A percentile compares a stretch with the other conserved stretches of the same genome.
These are phyloP conservation scores for Vanderwaltozyma yarrowii DNA, from an alignment of 805 yeast genomes.

Conservation along the genomic window DNA sequence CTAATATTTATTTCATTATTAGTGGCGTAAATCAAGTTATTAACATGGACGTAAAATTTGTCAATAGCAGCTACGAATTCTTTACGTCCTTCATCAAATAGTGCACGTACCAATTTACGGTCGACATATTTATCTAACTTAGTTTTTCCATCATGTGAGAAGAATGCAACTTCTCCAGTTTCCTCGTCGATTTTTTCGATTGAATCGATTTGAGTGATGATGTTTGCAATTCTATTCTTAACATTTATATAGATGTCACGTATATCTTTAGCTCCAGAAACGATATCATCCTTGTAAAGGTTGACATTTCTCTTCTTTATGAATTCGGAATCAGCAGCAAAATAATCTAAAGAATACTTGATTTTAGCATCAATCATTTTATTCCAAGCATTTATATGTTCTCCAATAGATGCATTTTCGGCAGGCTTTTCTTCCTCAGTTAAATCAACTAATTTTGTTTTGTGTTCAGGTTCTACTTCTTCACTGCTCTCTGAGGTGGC, in stretches of 20 bases:
- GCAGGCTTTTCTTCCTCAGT: not conserved
- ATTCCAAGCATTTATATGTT: slow-evolving; percentile 1
- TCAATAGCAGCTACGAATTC: not conserved
- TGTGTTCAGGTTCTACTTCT: not conserved
- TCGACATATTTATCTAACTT: not conserved
- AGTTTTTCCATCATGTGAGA: not conserved
- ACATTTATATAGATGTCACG: not conserved
- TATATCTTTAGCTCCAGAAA: not conserved
- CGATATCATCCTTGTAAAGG: not conserved
- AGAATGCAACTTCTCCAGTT: not conserved
- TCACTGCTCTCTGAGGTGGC: not conserved
- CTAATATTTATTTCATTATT: not conserved
- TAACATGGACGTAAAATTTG: not conserved
- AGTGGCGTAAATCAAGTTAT: not conserved
- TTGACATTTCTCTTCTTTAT: not conserved
- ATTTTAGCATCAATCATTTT: slow-evolving; percentile 3
- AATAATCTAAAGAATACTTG: not conserved
- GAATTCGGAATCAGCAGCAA: not conserved
- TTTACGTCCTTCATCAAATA: not conserved
- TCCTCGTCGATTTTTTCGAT: not conserved
- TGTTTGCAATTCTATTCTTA: not conserved
- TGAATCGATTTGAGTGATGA: not conserved
- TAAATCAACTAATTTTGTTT: not conserved
- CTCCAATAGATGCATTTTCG: not conserved
- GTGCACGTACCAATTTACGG: slow-evolving; percentile 1